These are phyloP conservation scores for Macrophomina tecta DNA, from an alignment of 2,329 filamentous ascomycete species.

Conservation along the genomic window DNA sequence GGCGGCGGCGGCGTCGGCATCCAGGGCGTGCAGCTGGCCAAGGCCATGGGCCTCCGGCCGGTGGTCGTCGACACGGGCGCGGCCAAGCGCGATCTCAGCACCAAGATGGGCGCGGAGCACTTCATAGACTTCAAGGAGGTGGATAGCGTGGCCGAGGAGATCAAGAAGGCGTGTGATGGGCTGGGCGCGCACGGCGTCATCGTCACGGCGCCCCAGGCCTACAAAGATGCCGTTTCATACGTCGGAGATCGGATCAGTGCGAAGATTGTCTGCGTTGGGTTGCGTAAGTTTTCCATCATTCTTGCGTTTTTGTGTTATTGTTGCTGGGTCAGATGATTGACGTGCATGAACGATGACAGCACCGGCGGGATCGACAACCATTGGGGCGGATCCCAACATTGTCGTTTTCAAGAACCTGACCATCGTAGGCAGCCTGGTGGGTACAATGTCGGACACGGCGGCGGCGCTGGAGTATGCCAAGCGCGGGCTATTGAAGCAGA, in stretches of 20 bases:
- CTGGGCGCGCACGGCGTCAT: constrained; percentile 47
- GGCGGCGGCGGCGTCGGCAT: constrained; percentile 63
- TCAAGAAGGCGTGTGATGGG: constrained; percentile 37
- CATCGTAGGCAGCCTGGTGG: constrained; percentile 50
- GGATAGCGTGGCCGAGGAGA: constrained; percentile 43
- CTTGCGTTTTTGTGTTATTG: constrained; percentile 28
- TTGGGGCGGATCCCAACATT: constrained; percentile 43
- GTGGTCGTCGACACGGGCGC: constrained; percentile 56
- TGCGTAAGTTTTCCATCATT: constrained; percentile 34
- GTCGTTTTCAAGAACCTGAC: constrained; percentile 45
- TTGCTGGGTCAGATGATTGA: background rate
- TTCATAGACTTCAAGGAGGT: constrained; percentile 37
- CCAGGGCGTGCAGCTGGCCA: constrained; percentile 59
- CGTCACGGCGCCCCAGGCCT: constrained; percentile 48
- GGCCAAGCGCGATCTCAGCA: constrained; percentile 32
- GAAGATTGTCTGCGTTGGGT: constrained; percentile 56
- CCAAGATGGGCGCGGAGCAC: constrained; percentile 14
- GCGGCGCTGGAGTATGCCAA: constrained; percentile 56
- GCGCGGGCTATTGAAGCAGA: constrained; percentile 57
- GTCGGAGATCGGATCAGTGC: constrained; percentile 56
- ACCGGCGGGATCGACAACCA: constrained; percentile 30
- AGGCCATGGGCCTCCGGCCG: constrained; percentile 59
- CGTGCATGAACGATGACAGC: background rate
- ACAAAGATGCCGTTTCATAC: constrained; percentile 51
- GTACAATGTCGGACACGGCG: constrained; percentile 56